A percentile compares a stretch with the other conserved stretches of the same genome.
phyloP scores from a whole-genome alignment of 768 basidiomycete species.

The Daedaleopsis sinensis region DNA sequence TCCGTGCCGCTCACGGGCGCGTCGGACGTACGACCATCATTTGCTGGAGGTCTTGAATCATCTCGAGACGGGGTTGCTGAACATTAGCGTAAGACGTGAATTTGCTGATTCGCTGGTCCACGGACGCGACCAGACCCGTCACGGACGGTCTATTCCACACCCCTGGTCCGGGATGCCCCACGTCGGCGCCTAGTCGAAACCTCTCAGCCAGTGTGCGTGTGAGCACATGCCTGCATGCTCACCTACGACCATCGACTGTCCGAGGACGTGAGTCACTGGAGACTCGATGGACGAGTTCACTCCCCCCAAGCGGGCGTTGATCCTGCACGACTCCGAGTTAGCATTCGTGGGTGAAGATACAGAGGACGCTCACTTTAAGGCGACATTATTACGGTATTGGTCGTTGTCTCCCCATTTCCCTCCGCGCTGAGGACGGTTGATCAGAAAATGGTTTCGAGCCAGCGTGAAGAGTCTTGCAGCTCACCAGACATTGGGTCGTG shows the following conservation, averaged over 20 bases:
- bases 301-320: constrained; percentile 44
- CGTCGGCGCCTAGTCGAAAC: constrained; percentile 36
- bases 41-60: constrained; percentile 32
- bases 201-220: background rate
- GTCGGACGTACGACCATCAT: constrained; percentile 34
- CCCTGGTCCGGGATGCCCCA: constrained; percentile 66
- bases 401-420: constrained; percentile 41
- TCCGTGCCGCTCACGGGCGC: no score
- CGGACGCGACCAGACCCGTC: constrained; percentile 60
- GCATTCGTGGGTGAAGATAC: background rate
- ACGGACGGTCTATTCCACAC: constrained; percentile 55
- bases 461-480: no score
- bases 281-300: constrained; percentile 33
- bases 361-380: constrained; percentile 48
- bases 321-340: constrained; percentile 28
- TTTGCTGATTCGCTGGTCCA: constrained; percentile 44
- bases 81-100: constrained; percentile 40
- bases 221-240: background rate
- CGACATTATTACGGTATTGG: constrained; percentile 60
- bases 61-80: constrained; percentile 35
- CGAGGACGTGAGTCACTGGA: constrained; percentile 1
- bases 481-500: constrained; percentile 48
- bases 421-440: constrained; percentile 25
- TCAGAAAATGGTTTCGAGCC: no score
- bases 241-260: constrained; percentile 31